Conservation (phyloP, 345 rosid genomes). For the Xanthoceras sorbifolium region DNA sequence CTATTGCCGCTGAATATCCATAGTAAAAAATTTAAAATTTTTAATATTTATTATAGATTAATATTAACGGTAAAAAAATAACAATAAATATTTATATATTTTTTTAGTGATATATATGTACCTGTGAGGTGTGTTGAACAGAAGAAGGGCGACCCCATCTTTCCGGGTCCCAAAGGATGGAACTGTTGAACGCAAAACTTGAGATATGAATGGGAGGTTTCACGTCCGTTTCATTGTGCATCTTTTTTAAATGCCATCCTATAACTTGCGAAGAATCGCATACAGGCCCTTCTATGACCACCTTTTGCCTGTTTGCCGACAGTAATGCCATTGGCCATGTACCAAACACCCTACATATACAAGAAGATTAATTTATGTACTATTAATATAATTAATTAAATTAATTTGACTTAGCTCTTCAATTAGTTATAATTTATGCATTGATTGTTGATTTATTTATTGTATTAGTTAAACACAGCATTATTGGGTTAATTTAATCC, state of each 20-base stretch:
- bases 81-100: too few species aligned
- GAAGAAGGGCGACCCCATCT: slow-evolving; percentile 90
- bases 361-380: too few species aligned
- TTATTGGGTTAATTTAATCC: neutral
- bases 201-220: slow-evolving; percentile 62
- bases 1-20: too few species aligned
- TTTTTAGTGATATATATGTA: too few species aligned
- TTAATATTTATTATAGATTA: too few species aligned
- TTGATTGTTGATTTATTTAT: too few species aligned
- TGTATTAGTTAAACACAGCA: neutral
- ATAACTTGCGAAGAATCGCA: slow-evolving; percentile 78
- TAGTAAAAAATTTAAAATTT: too few species aligned
- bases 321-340: slow-evolving; percentile 87
- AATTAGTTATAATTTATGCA: neutral
- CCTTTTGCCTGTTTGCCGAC: slow-evolving; percentile 61
- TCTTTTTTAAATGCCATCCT: slow-evolving; percentile 81
- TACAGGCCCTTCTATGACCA: slow-evolving; percentile 75
- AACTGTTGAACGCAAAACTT: slow-evolving; percentile 73
- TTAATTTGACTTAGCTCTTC: neutral
- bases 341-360: slow-evolving; percentile 65
- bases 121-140: slow-evolving; percentile 64
- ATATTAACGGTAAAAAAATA: too few species aligned
- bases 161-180: slow-evolving; percentile 87
- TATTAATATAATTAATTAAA: neutral
- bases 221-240: slow-evolving; percentile 47